Percentiles rank a stretch among this genome's conserved stretches.
phyloP scores from a whole-genome alignment of 2,329 filamentous ascomycete genomes.

The Pseudogymnoascus sp. region DNA sequence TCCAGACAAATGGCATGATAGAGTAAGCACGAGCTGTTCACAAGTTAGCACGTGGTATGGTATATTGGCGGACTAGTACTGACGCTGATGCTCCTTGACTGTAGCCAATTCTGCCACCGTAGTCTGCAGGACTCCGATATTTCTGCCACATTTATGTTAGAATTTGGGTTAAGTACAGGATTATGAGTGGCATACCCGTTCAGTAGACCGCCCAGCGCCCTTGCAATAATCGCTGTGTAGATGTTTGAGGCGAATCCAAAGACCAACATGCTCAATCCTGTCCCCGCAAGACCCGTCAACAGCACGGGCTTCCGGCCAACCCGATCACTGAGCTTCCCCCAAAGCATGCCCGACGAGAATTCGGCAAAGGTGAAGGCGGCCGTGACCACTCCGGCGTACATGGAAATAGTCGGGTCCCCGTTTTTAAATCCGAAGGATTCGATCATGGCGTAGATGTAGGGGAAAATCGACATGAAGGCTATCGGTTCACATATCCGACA shows the following conservation, averaged over 20 bases:
- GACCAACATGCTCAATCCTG: conserved; percentile 81
- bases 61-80: conserved; percentile 32
- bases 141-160: conserved; percentile 41
- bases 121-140: conserved; percentile 91
- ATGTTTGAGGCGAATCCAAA: conserved; percentile 87
- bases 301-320: conserved; percentile 90
- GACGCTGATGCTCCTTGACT: conserved; percentile 85
- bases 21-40: conserved; percentile 76
- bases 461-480: conserved; percentile 99
- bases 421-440: conserved; percentile 80
- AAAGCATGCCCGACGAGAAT: conserved; percentile 84
- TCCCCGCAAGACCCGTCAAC: conserved; percentile 80
- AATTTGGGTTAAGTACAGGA: background rate
- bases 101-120: conserved; percentile 92
- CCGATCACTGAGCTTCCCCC: conserved; percentile 86
- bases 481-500: conserved; percentile 98
- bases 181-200: conserved; percentile 63
- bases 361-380: conserved; percentile 95
- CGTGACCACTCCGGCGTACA: conserved; percentile 93
- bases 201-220: conserved; percentile 80
- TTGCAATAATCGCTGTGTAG: conserved; percentile 73
- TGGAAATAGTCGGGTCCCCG: conserved; percentile 69
- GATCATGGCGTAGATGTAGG: conserved; percentile 98
- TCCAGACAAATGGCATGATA: conserved; percentile 98
- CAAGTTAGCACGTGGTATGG: conserved; percentile 21